Evolutionary conservation across 768 basidiomycete genomes (phyloP), one percentile per base, ranked within the genome.

Genomic region (Termitomyces sp.): DNA sequence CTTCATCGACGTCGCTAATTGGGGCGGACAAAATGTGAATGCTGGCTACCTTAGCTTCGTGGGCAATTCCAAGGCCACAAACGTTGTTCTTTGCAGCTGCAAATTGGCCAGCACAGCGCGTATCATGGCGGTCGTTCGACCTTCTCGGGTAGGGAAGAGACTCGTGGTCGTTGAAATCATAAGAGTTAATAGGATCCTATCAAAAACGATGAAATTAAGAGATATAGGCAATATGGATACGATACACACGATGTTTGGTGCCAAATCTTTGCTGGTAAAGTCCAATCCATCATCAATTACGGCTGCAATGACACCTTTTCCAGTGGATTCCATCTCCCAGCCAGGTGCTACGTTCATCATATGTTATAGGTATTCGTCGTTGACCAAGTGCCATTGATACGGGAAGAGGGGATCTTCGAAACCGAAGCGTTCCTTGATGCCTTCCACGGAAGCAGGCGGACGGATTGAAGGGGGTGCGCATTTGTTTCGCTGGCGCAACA

Each of bases 281-380:
- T 98, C 97, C 62, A 99, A 71, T 1, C 97, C 97, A 66, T 99
- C 97, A 68, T 99, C 97, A 15, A 99, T 86, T 45, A 99, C 77
- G 8, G 93, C 91, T 5, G 91, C 80, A 46, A 91, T 86, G 38
- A 98, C 76, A 7, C 91, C 95, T 63, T 84, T 78, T 1, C 97
- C 97, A 1, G 88, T 94, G 60, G 94, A 77, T 10, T 92, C 95
- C 73, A 87, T 80, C 30, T 89, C 90, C 97, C 97, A 99, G 0
- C 96, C 75, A n/a, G 82, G 79, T 0, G 91, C 88, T 11, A 94
- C 90, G 65, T 98, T 99, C 85, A 99, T 89, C 79, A 80, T 84
- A 62, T 91, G 82, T 63, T 89, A 81, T 2, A 87, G 90, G 63
- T 78, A 83, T 38, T 90, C 80, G 55, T 89, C 85, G 71, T 99